Conservation (phyloP, 176 grass and related monocot genomes). For the Oryza meridionalis region DNA sequence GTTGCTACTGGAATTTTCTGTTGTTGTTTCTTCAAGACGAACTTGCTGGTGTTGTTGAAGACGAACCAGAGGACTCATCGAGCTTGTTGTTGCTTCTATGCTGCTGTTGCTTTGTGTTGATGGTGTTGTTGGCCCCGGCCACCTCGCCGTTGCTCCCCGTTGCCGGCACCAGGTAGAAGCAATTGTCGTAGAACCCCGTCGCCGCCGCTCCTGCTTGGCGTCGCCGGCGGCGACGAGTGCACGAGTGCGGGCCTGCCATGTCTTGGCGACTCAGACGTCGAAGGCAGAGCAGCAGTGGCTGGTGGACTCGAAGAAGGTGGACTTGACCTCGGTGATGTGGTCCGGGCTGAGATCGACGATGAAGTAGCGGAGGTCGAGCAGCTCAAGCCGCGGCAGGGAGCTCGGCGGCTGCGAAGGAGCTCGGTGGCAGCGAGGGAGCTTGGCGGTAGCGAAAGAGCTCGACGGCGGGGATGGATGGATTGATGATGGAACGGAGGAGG, state of each 20-base stretch:
- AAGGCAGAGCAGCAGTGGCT: slow-evolving; percentile 82
- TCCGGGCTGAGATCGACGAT: slow-evolving; percentile 43
- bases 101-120: no score
- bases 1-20: no score
- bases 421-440: no score
- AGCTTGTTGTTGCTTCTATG: no score
- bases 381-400: slow-evolving; percentile 39
- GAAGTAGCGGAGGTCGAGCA: slow-evolving; percentile 56
- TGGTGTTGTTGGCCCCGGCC: slow-evolving; percentile 14
- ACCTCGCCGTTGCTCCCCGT: slow-evolving; percentile 43
- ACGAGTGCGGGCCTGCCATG: slow-evolving; percentile 72
- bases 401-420: no score
- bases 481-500: no score
- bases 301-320: slow-evolving; percentile 49
- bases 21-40: no score
- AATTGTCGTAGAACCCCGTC: slow-evolving; percentile 79
- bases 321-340: slow-evolving; percentile 53
- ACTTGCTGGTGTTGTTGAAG: no score
- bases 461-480: no score
- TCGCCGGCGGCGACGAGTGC: no score
- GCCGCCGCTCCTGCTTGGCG: neutral
- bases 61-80: no score
- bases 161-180: slow-evolving; percentile 80
- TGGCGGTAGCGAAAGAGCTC: no score
- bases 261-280: slow-evolving; percentile 71